Evolutionary conservation across 768 basidiomycete species (phyloP), one percentile per base, ranked within the genome.

Genomic region (Albatrellus ellisii): DNA sequence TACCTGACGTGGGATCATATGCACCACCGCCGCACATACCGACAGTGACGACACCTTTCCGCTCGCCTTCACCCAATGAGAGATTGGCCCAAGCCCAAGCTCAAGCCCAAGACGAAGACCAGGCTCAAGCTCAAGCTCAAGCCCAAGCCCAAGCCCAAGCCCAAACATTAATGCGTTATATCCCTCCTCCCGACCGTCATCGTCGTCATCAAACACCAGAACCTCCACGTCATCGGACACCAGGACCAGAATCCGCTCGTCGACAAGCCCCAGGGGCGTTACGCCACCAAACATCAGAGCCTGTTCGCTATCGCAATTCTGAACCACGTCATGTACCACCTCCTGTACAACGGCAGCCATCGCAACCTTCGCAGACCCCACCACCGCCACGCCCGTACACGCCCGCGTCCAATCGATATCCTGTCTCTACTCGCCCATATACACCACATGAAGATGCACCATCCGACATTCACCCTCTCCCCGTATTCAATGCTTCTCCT

Each of bases 391-490:
- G 15, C 34, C 34, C 11, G 18, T 20, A 36, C 31, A 10, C 42
- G 14, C 33, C 29, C n/a, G 17, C 41, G 2, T 22, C 42, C 9
- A 8, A 32, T 17, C 46, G 25, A 5, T 45, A 40, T 12, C 49
- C 36, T 2, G 46, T 41, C 22, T 43, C 12, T 26, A 39, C 49
- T 4, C 49, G 49, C 17, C 47, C 47, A 6, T 45, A 50, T 21
- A 45, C 47, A 1, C 49, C 49, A 1, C 47, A 45, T 39, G 37
- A 45, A 20, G 46, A 34, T 35, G 48, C 41, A 20, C 44, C 47
- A 6, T 44, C 48, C 15, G 41, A 44, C 25, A 51, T 50, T n/a
- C 47, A 43, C 10, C 49, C 47, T 2, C 45, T 49, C 26, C 44
- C 47, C 8, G 39, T 49, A 17, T 39, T 10, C 4, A 47, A 47